These are phyloP conservation scores for Huntiella omanensis DNA, from an alignment of 2,329 filamentous ascomycete genomes.

Conservation along the genomic window DNA sequence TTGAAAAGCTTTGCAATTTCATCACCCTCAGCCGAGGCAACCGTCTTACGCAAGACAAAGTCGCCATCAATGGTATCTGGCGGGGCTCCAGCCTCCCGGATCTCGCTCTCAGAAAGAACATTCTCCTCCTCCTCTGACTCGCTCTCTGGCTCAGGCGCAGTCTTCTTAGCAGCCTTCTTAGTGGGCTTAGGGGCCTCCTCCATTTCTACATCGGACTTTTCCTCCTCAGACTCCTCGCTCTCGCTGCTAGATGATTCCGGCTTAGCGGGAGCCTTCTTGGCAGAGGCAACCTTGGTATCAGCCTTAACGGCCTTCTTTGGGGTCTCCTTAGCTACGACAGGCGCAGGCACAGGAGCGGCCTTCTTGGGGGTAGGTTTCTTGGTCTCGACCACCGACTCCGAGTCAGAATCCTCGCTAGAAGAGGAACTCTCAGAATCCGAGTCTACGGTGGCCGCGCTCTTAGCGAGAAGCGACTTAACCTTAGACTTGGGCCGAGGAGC, in stretches of 20 bases:
- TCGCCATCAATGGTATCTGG: slow-evolving; percentile 28
- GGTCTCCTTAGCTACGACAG: slow-evolving; percentile 12
- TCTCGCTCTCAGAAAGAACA: slow-evolving; percentile 16
- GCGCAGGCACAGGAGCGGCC: slow-evolving; percentile 7
- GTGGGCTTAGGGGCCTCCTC: slow-evolving; percentile 9
- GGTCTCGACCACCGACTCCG: slow-evolving; percentile 15
- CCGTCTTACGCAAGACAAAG: slow-evolving; percentile 32
- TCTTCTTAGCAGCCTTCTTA: slow-evolving; percentile 12
- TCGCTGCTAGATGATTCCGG: slow-evolving; percentile 3
- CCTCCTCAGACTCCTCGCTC: slow-evolving; percentile 2
- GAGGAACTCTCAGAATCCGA: slow-evolving; percentile 5
- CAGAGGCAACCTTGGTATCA: slow-evolving; percentile 3
- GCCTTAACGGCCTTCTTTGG: slow-evolving; percentile 8
- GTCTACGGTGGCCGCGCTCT: slow-evolving; percentile 5
- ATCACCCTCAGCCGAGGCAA: slow-evolving; percentile 21
- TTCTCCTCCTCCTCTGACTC: slow-evolving; percentile 15
- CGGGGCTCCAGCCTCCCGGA: slow-evolving; percentile 12
- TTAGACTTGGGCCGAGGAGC: slow-evolving; percentile 7
- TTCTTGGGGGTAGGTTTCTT: slow-evolving; percentile 12
- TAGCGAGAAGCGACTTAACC: background rate
- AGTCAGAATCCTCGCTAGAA: slow-evolving; percentile 11
- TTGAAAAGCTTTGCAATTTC: slow-evolving; percentile 36
- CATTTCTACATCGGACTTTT: slow-evolving; percentile 13
- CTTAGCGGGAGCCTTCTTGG: slow-evolving; percentile 14
- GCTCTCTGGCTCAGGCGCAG: slow-evolving; percentile 12